These are phyloP conservation scores for Carex parvula DNA, from an alignment of 176 grass and related monocot species.

Conservation along the genomic window DNA sequence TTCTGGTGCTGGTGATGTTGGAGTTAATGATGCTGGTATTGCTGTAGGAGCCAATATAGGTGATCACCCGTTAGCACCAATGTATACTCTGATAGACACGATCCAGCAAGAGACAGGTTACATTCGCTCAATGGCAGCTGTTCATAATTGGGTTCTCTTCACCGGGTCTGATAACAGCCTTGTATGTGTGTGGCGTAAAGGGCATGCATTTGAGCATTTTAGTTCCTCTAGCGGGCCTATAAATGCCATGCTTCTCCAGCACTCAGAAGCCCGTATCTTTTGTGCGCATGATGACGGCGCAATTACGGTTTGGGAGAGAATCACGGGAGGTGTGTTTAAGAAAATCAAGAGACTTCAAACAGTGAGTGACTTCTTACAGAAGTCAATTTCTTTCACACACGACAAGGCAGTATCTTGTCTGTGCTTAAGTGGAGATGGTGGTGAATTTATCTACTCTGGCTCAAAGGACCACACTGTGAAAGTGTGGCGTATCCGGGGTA, in stretches of 20 bases:
- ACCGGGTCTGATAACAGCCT: conserved; percentile 50
- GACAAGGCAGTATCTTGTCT: too few species aligned
- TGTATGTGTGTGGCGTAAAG: conserved; percentile 42
- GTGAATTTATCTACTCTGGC: too few species aligned
- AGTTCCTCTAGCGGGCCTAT: conserved; percentile 42
- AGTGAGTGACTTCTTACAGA: too few species aligned
- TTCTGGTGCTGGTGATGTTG: too few species aligned
- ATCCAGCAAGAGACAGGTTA: conserved; percentile 35
- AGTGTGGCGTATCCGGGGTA: too few species aligned
- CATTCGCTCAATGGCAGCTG: conserved; percentile 44
- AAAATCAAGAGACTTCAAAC: neutral
- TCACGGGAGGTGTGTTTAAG: conserved; percentile 19
- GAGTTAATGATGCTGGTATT: neutral
- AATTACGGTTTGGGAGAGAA: conserved; percentile 42
- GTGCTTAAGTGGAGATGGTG: too few species aligned
- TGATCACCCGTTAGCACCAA: neutral
- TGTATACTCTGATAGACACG: conserved; percentile 34
- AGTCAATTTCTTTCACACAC: too few species aligned
- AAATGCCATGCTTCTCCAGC: conserved; percentile 41
- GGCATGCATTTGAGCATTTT: conserved; percentile 23
- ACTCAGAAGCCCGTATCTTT: conserved; percentile 36
- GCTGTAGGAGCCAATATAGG: neutral
- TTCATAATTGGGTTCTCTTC: conserved; percentile 36
- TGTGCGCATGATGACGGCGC: conserved; percentile 57
- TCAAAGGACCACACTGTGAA: too few species aligned